Conservation (phyloP, 192 early-diverging fungal genomes). For the Helicostylum pulchrum region DNA sequence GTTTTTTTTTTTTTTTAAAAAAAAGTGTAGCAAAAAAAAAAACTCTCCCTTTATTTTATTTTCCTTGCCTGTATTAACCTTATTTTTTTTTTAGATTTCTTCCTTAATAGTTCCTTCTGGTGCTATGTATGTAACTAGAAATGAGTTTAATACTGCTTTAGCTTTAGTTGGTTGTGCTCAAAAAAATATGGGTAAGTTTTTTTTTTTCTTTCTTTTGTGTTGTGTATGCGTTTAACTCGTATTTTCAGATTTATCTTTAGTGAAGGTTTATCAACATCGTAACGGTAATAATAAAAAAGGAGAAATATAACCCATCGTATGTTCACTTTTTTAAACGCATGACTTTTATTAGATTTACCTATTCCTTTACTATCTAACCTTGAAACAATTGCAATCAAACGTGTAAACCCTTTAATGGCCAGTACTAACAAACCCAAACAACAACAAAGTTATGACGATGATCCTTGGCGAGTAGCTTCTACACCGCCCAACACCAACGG, state of each 20-base stretch:
- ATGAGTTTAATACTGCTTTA: slow-evolving; percentile 68
- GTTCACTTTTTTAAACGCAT: neutral
- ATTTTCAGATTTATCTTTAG: slow-evolving; percentile 51
- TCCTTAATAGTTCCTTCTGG: slow-evolving; percentile 42
- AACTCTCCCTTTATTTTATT: no score
- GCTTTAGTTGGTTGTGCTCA: slow-evolving; percentile 69
- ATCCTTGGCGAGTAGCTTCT: slow-evolving; percentile 15
- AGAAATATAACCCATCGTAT: neutral
- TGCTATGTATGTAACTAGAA: slow-evolving; percentile 44
- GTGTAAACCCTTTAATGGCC: slow-evolving; percentile 9
- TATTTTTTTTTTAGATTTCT: slow-evolving; percentile 36
- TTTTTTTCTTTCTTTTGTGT: no score
- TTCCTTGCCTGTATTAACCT: neutral
- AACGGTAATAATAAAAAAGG: slow-evolving; percentile 38
- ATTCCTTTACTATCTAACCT: slow-evolving; percentile 55
- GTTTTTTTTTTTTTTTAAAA: no score
- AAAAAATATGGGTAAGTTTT: slow-evolving; percentile 61
- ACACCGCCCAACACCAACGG: neutral
- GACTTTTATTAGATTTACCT: slow-evolving; percentile 49
- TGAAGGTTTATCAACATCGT: slow-evolving; percentile 56
- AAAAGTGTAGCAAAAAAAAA: slow-evolving; percentile 6
- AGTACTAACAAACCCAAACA: neutral
- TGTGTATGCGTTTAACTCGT: neutral
- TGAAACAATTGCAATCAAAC: slow-evolving; percentile 42
- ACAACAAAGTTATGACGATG: slow-evolving; percentile 17